phyloP scores from a whole-genome alignment of 108 stramenopile species.

The Nannochloropsis granulata region DNA sequence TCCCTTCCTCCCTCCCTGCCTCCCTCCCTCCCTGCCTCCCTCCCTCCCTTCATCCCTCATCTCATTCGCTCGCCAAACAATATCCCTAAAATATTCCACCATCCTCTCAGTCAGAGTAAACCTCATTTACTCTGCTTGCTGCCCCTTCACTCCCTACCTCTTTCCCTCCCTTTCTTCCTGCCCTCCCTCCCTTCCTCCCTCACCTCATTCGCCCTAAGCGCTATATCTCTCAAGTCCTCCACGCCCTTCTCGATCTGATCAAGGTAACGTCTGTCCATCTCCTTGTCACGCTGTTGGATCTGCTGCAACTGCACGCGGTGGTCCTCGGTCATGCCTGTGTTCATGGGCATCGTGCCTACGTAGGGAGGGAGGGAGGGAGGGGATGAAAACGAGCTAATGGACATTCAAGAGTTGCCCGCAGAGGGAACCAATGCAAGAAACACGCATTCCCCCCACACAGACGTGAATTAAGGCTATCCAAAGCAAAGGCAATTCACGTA shows the following conservation, averaged over 20 bases:
- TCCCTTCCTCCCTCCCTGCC: too few species aligned
- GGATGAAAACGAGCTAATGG: too few species aligned
- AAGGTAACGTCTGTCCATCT: conserved; percentile 58
- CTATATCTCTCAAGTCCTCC: conserved; percentile 62
- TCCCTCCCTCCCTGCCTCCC: too few species aligned
- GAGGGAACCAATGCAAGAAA: too few species aligned
- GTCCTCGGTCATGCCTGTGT: conserved; percentile 44
- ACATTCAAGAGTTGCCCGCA: too few species aligned
- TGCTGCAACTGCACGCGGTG: conserved; percentile 56
- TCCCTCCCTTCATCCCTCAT: too few species aligned
- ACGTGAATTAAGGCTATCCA: background rate
- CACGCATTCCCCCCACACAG: too few species aligned
- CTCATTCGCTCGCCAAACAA: background rate
- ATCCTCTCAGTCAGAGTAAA: too few species aligned
- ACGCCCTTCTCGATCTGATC: conserved; percentile 74
- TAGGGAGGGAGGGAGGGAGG: background rate
- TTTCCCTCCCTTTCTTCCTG: too few species aligned
- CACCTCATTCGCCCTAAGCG: conserved; percentile 57
- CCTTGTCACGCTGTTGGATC: conserved; percentile 59
- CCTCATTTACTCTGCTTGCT: too few species aligned
- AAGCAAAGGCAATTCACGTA: conserved; percentile 14
- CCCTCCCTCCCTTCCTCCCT: background rate
- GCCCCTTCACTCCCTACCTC: too few species aligned
- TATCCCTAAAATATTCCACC: too few species aligned
- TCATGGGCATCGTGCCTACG: background rate